Conservation (phyloP, 495 filamentous ascomycete genomes). For the Aspergillus baeticus region DNA sequence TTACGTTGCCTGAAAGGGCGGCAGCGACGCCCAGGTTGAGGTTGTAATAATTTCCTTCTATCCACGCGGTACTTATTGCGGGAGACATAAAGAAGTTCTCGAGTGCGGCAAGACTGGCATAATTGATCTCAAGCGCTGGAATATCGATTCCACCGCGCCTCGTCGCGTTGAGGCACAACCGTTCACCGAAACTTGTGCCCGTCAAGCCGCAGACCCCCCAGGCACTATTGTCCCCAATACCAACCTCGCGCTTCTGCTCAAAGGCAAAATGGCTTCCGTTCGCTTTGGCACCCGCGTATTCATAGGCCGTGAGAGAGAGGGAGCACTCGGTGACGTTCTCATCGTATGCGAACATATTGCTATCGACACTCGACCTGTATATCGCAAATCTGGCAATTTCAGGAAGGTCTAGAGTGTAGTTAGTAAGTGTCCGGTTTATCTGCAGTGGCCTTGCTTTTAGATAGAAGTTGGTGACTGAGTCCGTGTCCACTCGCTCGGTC, state of each 20-base stretch:
- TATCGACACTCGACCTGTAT: constrained; percentile 12
- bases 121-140: constrained; percentile 2
- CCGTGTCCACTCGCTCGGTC: not conserved
- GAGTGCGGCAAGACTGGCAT: constrained; percentile 6
- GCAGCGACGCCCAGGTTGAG: constrained; percentile 12
- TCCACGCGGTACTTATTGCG: constrained; percentile 13
- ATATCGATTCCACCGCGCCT: not conserved
- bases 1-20: constrained; percentile 12
- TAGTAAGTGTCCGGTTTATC: not conserved
- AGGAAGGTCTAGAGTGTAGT: constrained; percentile 10
- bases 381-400: constrained; percentile 18
- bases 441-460: constrained; percentile 7
- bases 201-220: constrained; percentile 11
- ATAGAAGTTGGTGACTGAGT: constrained; percentile 1
- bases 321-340: constrained; percentile 22
- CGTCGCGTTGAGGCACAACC: not conserved
- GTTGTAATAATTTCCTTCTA: constrained; percentile 14
- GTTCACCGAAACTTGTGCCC: not conserved
- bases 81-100: constrained; percentile 15
- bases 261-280: constrained; percentile 17
- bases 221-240: constrained; percentile 14
- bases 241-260: constrained; percentile 10
- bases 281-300: constrained; percentile 12
- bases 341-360: constrained; percentile 2
- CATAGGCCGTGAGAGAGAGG: constrained; percentile 15